Evolutionary conservation across 345 rosid species (phyloP), one percentile per base, ranked within the genome.

Genomic region (Rhizophora apiculata): DNA sequence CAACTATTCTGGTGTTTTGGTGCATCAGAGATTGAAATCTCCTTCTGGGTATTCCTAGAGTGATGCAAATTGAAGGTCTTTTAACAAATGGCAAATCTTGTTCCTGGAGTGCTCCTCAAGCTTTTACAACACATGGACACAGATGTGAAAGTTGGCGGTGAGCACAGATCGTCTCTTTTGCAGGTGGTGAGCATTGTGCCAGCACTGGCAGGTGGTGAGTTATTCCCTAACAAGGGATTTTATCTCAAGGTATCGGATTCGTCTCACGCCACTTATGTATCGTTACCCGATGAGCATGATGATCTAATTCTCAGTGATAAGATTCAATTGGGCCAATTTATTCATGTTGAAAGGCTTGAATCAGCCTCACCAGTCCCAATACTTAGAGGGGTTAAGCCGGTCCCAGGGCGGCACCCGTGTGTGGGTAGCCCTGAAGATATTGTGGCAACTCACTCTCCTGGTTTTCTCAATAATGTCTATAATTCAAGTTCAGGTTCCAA

Each of bases 221-320:
- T 95, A 1, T 95, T 95, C 69, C 69, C 93, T 2, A 95, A 90
- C 69, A 91, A 95, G 54, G 99, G 99, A 6, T 95, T 95, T 69
- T 95, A 88, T 78, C 86, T 95, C 18, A 95, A 86, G 85, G 99
- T 95, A 70, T 95, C 99, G 36, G 99, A 95, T 87, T 95, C 99
- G 3, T 95, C 96, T 46, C 99, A 92, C 76, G 99, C 99, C 24
- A 92, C 97, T 48, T 95, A 89, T 54, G 96, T 90, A 20, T 92
- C 97, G 71, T 82, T 95, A 31, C 96, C 97, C 69, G 99, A 95
- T 76, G 96, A 95, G 64, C 97, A 95, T 65, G 88, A 88, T 79
- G 99, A 95, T 81, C 78, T 95, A 69, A 95, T 95, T 78, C 93
- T 90, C 69, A 90, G 96, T 43, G 99, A 95, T 72, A 89, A 88